Base-by-base conservation (phyloP, 805 yeast genomes). In the Isabelozyma gotoi region DNA sequence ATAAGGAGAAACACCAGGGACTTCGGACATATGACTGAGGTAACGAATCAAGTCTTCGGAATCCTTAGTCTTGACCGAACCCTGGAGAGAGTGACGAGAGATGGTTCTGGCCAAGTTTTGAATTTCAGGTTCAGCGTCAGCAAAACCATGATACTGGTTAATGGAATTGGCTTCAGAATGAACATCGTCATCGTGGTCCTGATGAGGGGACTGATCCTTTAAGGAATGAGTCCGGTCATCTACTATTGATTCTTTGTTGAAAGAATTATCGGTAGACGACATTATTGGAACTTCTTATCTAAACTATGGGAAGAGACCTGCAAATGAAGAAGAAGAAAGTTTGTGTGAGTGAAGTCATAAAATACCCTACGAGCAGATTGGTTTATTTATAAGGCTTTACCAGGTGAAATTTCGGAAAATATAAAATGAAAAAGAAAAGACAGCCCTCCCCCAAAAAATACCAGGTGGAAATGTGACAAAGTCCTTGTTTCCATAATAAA, bases 11-110 rank as follows among this genome's bases (percentile, higher is more conserved):
- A 68, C 59, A 44, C 83, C 83, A 0, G 80, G 80, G 19, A 76
- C 78, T 40, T 67, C 68, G 2, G 80, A 72, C 80, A 79, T 74
- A 42, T 77, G 71, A 2, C 81, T 64, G 47, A 80, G 61, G 36
- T 69, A 69, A 41, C 56, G 59, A 44, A 60, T 51, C 42, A 71
- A 59, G 19, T 61, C 71, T 17, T 46, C 56, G 7, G 61, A 51
- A 20, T 42, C 38, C 34, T 48, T 51, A 19, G 53, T 47, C 31
- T 49, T 49, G 18, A 29, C 21, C 7, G 49, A 37, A 11, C 19
- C 39, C 20, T 31, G 33, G 7, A 20, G 7, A 14, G 52, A 45
- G 7, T 42, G 50, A 29, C 54, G 50, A 15, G 72, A 60, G 33
- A 71, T 54, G 8, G 73, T 63, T 53, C 78, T 67, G 11, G 81